These are phyloP conservation scores for Jimgerdemannia lactiflua DNA, from an alignment of 192 early-diverging fungal genomes.

Conservation along the genomic window DNA sequence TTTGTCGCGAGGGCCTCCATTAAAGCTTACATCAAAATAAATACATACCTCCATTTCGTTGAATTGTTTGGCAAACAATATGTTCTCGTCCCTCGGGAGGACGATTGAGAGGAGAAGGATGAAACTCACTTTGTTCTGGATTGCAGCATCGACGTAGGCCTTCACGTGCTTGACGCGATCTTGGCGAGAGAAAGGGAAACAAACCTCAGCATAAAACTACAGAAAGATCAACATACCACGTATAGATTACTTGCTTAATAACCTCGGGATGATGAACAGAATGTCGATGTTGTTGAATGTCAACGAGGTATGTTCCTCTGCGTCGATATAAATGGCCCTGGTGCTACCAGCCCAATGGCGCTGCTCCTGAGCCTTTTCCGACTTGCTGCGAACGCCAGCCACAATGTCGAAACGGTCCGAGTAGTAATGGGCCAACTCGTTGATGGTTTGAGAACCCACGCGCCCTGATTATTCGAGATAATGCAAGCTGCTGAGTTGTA, in stretches of 20 bases:
- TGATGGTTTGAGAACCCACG: background rate
- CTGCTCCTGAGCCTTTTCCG: background rate
- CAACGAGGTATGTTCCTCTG: background rate
- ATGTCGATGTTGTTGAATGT: background rate
- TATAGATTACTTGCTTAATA: background rate
- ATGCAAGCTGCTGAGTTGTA: background rate
- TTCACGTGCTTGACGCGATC: background rate
- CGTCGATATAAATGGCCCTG: background rate
- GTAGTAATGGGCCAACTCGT: background rate
- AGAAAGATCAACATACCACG: no score
- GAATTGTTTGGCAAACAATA: no score
- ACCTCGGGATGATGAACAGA: background rate
- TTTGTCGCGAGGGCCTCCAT: background rate
- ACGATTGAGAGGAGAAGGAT: no score
- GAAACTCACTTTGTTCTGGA: no score
- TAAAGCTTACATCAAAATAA: background rate
- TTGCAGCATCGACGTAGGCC: background rate
- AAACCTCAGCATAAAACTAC: no score
- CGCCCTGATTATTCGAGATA: background rate
- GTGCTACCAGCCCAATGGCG: background rate
- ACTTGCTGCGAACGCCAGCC: background rate
- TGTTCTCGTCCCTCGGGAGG: no score
- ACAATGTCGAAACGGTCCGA: background rate
- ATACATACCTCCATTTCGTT: no score
- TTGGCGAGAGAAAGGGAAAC: background rate